Evolutionary conservation across 495 filamentous ascomycete genomes (phyloP).

Genomic region (Penicillium egyptiacum): DNA sequence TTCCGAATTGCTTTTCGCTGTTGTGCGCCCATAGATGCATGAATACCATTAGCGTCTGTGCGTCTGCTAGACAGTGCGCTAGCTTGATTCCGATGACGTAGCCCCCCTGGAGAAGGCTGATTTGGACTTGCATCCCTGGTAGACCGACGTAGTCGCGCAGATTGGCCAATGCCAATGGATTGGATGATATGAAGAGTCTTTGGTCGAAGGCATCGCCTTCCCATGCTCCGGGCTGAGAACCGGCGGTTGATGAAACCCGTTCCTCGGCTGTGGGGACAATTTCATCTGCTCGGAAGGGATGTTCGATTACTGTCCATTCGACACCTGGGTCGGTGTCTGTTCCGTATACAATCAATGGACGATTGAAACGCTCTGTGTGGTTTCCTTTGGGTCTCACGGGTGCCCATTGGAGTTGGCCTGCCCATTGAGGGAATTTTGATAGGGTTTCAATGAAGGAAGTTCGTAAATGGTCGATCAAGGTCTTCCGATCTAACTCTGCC

Average conservation of each 20-base stretch:
- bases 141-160: slow-evolving; percentile 7
- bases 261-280: slow-evolving; percentile 7
- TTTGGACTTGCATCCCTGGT: slow-evolving; percentile 38
- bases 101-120: slow-evolving; percentile 43
- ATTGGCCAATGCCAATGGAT: slow-evolving; percentile 2
- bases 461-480: slow-evolving; percentile 22
- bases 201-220: slow-evolving; percentile 15
- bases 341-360: slow-evolving; percentile 21
- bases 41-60: slow-evolving; percentile 46
- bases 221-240: slow-evolving; percentile 14
- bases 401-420: slow-evolving; percentile 26
- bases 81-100: slow-evolving; percentile 42
- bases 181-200: background rate
- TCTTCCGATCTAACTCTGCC: background rate
- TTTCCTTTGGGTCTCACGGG: background rate
- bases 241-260: slow-evolving; percentile 4
- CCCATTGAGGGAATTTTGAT: slow-evolving; percentile 35
- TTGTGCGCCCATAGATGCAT: slow-evolving; percentile 44
- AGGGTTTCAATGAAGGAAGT: slow-evolving; percentile 27
- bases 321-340: slow-evolving; percentile 4
- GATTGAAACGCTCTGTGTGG: slow-evolving; percentile 38
- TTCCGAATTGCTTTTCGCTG: slow-evolving; percentile 15
- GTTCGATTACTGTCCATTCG: slow-evolving; percentile 8
- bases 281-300: background rate
- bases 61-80: slow-evolving; percentile 51